Conservation (phyloP, 768 basidiomycete genomes). For the Naganishia kalamii region DNA sequence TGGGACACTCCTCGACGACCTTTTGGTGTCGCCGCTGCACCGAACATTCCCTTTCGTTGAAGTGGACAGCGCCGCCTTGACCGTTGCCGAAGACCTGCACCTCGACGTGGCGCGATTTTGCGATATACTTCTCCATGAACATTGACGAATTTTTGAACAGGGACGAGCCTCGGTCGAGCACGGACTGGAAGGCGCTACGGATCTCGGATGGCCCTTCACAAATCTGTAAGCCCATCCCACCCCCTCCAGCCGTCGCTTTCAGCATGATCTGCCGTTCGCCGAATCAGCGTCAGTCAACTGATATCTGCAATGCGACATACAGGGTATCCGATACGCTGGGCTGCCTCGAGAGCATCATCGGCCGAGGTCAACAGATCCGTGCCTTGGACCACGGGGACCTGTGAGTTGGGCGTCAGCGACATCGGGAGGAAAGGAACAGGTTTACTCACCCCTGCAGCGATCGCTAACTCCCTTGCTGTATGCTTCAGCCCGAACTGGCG, state of each 20-base stretch:
- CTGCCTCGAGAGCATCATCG: slow-evolving; percentile 50
- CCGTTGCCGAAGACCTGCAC: slow-evolving; percentile 63
- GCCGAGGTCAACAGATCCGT: slow-evolving; percentile 51
- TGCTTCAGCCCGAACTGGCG: slow-evolving; percentile 60
- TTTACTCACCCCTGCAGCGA: slow-evolving; percentile 47
- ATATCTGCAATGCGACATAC: slow-evolving; percentile 20
- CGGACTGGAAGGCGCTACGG: slow-evolving; percentile 27
- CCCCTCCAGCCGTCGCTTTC: slow-evolving; percentile 65
- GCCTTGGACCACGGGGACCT: slow-evolving; percentile 57
- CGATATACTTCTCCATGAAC: slow-evolving; percentile 60
- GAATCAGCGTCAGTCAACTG: not conserved
- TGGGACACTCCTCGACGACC: slow-evolving; percentile 64
- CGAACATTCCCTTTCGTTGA: slow-evolving; percentile 67
- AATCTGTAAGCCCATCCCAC: slow-evolving; percentile 62
- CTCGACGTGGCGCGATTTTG: slow-evolving; percentile 59
- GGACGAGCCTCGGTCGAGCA: slow-evolving; percentile 41
- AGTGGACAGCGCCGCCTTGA: slow-evolving; percentile 53
- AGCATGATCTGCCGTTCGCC: slow-evolving; percentile 51
- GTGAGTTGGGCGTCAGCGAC: not conserved
- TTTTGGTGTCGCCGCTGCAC: slow-evolving; percentile 67
- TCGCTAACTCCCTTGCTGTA: slow-evolving; percentile 53
- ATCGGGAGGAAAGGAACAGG: not conserved
- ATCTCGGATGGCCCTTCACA: slow-evolving; percentile 45
- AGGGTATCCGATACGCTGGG: slow-evolving; percentile 54
- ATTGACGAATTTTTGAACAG: slow-evolving; percentile 55